A percentile compares a stretch with the other conserved stretches of the same genome.
Evolutionary conservation across 306 rosid species (phyloP).

Genomic region (Sesbania bispinosa): DNA sequence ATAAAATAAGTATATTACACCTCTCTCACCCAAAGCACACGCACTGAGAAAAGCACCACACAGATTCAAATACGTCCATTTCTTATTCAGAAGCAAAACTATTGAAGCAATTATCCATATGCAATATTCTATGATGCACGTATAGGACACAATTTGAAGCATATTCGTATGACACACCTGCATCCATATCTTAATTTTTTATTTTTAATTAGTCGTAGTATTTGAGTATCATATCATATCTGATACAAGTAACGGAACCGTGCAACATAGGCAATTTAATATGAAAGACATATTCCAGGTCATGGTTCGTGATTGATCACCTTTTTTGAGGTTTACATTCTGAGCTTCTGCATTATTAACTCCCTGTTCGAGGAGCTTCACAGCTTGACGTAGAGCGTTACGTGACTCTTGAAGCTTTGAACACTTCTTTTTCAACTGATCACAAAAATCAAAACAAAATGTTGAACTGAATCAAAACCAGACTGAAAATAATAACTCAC

Average conservation of each 20-base stretch:
- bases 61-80: background rate
- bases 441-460: background rate
- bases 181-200: too few species aligned
- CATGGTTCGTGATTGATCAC: constrained; percentile 21
- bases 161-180: background rate
- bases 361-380: constrained; percentile 39
- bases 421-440: constrained; percentile 53
- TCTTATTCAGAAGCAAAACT: background rate
- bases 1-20: background rate
- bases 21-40: background rate
- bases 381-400: constrained; percentile 50
- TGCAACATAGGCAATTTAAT: background rate
- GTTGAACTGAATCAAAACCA: background rate
- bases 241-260: background rate
- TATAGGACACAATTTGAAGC: background rate
- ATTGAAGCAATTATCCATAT: background rate
- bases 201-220: too few species aligned
- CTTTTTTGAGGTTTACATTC: constrained; percentile 41
- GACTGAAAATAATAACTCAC: too few species aligned
- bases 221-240: background rate
- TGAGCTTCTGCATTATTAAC: constrained; percentile 30
- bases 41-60: background rate
- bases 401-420: constrained; percentile 34
- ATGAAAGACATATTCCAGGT: background rate
- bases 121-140: background rate